phyloP scores from a whole-genome alignment of 2,329 filamentous ascomycete genomes.

The Penicillium sp. region DNA sequence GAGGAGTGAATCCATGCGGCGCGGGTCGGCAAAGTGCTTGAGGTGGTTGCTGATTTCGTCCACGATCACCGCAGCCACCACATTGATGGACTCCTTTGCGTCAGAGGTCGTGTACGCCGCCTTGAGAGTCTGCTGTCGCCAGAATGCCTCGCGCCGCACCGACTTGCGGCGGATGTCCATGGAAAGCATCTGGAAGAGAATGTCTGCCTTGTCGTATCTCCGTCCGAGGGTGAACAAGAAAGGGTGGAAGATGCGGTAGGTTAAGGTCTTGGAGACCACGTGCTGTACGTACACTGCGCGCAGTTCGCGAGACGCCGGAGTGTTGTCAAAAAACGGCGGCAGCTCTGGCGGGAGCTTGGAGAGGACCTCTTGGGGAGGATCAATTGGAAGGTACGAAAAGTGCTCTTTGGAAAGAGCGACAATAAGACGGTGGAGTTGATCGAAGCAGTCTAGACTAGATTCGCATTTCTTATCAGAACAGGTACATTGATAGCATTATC shows the following conservation, averaged over 20 bases:
- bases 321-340: constrained; percentile 61
- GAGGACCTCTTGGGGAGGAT: constrained; percentile 56
- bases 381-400: constrained; percentile 57
- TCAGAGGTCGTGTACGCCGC: constrained; percentile 62
- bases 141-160: constrained; percentile 61
- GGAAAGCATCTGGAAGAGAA: constrained; percentile 59
- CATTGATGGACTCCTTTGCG: constrained; percentile 61
- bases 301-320: constrained; percentile 56
- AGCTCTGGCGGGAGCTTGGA: constrained; percentile 57
- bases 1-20: constrained; percentile 56
- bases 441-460: constrained; percentile 58
- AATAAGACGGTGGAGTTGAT: constrained; percentile 57
- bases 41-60: constrained; percentile 62
- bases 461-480: constrained; percentile 46
- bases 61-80: constrained; percentile 59
- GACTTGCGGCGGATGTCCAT: constrained; percentile 62
- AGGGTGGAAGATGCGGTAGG: constrained; percentile 61
- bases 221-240: constrained; percentile 62
- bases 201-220: constrained; percentile 61
- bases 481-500: constrained; percentile 46
- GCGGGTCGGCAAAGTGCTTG: constrained; percentile 58
- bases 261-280: constrained; percentile 61
- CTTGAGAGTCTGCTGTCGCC: constrained; percentile 63
- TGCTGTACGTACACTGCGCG: constrained; percentile 61
- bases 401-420: constrained; percentile 57